Evolutionary conservation across 1,284 basidiomycete genomes (phyloP).

Genomic region (Fomitiporia mediterranea): DNA sequence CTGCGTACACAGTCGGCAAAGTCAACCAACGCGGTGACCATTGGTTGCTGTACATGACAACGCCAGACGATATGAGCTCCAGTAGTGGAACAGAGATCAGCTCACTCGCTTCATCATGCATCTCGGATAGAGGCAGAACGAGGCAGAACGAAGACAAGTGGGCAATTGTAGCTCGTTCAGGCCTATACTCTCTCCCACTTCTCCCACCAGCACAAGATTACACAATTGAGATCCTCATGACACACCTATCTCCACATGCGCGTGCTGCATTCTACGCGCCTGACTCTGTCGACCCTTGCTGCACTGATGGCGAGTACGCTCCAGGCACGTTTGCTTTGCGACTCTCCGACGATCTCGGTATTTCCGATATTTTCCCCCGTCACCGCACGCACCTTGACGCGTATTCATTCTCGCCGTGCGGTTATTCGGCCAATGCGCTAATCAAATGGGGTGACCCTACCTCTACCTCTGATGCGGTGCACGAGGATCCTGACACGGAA

Average conservation of each 20-base stretch:
- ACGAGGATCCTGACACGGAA: conserved; percentile 4
- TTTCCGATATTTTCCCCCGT: conserved; percentile 78
- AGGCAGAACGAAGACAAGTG: conserved; percentile 15
- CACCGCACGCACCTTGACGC: conserved; percentile 84
- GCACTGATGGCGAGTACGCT: conserved; percentile 31
- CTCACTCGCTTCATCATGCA: conserved; percentile 20
- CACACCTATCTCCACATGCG: conserved; percentile 75
- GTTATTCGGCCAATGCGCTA: conserved; percentile 94
- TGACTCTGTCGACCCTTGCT: conserved; percentile 31
- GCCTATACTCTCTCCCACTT: conserved; percentile 22
- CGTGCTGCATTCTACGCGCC: conserved; percentile 77
- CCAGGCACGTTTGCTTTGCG: conserved; percentile 63
- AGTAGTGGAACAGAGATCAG: conserved; percentile 23
- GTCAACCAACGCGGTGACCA: conserved; percentile 88
- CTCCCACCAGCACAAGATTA: conserved; percentile 57
- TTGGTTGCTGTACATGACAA: conserved; percentile 94
- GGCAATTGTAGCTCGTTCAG: conserved; percentile 20
- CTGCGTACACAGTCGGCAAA: conserved; percentile 96
- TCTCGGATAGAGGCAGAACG: conserved; percentile 10
- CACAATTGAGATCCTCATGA: conserved; percentile 99
- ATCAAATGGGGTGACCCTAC: conserved; percentile 54
- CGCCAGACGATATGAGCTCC: conserved; percentile 42
- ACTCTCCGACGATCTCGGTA: conserved; percentile 75
- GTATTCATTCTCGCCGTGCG: conserved; percentile 94
- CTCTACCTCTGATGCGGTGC: conserved; percentile 1